phyloP scores from a whole-genome alignment of 2,329 filamentous ascomycete species.

The Emmonsia crescens region DNA sequence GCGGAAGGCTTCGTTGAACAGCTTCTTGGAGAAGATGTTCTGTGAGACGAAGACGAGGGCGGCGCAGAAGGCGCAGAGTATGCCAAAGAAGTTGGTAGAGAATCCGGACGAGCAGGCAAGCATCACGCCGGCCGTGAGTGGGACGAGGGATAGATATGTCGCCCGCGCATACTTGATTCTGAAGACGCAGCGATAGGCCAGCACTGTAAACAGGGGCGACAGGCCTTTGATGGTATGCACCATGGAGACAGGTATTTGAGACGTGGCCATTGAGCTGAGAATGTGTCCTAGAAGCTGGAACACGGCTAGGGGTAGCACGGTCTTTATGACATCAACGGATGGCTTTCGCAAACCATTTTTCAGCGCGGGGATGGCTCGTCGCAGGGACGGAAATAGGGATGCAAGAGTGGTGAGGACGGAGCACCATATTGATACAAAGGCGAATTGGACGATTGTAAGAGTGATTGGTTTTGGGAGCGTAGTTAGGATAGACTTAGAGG shows the following conservation, averaged over 20 bases:
- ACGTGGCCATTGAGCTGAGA: conserved; percentile 83
- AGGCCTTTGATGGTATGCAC: conserved; percentile 98
- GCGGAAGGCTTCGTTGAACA: conserved; percentile 88
- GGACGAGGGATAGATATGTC: conserved; percentile 83
- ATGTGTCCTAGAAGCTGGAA: conserved; percentile 95
- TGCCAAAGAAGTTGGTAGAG: conserved; percentile 78
- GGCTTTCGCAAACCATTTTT: conserved; percentile 75
- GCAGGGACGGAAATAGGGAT: conserved; percentile 58
- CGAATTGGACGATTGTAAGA: conserved; percentile 86
- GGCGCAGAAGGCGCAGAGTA: conserved; percentile 78
- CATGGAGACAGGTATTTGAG: conserved; percentile 88
- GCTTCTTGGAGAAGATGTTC: conserved; percentile 95
- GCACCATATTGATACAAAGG: conserved; percentile 82
- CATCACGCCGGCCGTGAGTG: conserved; percentile 87
- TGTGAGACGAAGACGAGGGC: conserved; percentile 93
- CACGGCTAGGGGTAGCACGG: conserved; percentile 78
- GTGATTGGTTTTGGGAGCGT: conserved; percentile 84
- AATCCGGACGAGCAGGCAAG: conserved; percentile 90
- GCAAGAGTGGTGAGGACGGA: conserved; percentile 68
- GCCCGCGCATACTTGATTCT: conserved; percentile 75
- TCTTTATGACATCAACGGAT: conserved; percentile 67
- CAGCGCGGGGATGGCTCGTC: conserved; percentile 62
- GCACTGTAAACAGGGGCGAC: conserved; percentile 86
- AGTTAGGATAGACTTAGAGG: conserved; percentile 92
- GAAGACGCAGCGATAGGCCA: conserved; percentile 84